phyloP scores from a whole-genome alignment of 208 protist genomes.

The Phytomonas francai region DNA sequence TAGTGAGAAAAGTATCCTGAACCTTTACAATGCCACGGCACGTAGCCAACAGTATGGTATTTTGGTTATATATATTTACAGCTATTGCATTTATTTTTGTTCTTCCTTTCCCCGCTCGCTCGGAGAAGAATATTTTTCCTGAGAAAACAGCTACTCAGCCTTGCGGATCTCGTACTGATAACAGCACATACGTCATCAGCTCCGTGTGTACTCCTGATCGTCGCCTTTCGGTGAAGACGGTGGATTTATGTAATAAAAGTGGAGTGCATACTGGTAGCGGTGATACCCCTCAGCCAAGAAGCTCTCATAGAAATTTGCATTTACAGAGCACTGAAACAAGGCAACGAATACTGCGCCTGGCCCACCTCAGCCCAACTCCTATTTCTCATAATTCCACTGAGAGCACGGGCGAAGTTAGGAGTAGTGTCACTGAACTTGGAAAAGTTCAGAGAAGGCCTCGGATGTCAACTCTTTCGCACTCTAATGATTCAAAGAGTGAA shows the following conservation, averaged over 20 bases:
- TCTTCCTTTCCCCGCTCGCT: background rate
- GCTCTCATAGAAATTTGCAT: background rate
- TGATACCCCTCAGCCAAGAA: background rate
- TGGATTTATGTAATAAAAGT: background rate
- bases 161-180: background rate
- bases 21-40: background rate
- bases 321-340: background rate
- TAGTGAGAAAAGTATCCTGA: background rate
- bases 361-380: background rate
- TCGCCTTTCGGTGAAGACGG: background rate
- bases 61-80: constrained; percentile 1
- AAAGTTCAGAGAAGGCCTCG: background rate
- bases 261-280: background rate
- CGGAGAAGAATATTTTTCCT: background rate
- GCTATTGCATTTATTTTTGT: constrained; percentile 9
- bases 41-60: background rate
- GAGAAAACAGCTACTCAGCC: background rate
- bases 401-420: background rate
- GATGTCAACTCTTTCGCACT: background rate
- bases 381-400: no score
- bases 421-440: background rate
- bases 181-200: background rate
- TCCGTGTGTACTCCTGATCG: background rate
- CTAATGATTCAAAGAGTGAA: background rate
- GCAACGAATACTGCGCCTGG: background rate